Evolutionary conservation across 2,329 filamentous ascomycete genomes (phyloP).

Genomic region (Aspergillus oerlinghausenensis): DNA sequence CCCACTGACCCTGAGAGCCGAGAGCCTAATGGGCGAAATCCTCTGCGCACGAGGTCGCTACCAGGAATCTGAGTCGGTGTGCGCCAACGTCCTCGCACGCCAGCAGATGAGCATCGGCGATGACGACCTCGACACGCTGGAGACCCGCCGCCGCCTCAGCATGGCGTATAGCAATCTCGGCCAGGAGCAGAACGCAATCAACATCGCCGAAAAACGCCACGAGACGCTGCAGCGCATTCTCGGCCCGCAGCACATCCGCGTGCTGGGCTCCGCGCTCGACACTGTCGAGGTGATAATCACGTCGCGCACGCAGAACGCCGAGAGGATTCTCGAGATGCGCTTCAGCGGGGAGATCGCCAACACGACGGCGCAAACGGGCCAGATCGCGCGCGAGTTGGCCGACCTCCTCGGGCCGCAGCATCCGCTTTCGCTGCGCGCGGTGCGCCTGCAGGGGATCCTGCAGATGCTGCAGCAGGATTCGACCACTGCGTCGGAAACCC

Average conservation of each 20-base stretch:
- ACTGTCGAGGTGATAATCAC: slow-evolving; percentile 20
- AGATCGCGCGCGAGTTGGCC: slow-evolving; percentile 18
- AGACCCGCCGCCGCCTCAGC: slow-evolving; percentile 25
- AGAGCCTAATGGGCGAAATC: slow-evolving; percentile 27
- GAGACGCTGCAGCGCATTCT: slow-evolving; percentile 22
- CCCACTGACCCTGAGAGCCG: slow-evolving; percentile 24
- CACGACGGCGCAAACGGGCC: slow-evolving; percentile 12
- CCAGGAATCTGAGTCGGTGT: slow-evolving; percentile 27
- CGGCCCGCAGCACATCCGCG: slow-evolving; percentile 25
- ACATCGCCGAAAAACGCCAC: slow-evolving; percentile 10
- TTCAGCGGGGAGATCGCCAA: slow-evolving; percentile 14
- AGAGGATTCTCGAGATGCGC: slow-evolving; percentile 1
- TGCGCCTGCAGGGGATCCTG: slow-evolving; percentile 19
- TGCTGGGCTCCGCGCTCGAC: slow-evolving; percentile 18
- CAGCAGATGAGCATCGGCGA: slow-evolving; percentile 31
- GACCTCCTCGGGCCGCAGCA: slow-evolving; percentile 18
- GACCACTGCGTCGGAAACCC: slow-evolving; percentile 22
- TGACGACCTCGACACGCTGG: slow-evolving; percentile 26
- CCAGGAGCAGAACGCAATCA: background rate
- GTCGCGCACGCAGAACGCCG: slow-evolving; percentile 11
- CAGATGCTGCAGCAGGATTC: slow-evolving; percentile 16
- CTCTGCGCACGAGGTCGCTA: slow-evolving; percentile 20
- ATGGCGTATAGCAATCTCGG: slow-evolving; percentile 18
- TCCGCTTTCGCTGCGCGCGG: slow-evolving; percentile 21
- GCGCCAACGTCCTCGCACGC: slow-evolving; percentile 27